Evolutionary conservation across 2,329 filamentous ascomycete genomes (phyloP).

Genomic region (Fusarium verticillioides): DNA sequence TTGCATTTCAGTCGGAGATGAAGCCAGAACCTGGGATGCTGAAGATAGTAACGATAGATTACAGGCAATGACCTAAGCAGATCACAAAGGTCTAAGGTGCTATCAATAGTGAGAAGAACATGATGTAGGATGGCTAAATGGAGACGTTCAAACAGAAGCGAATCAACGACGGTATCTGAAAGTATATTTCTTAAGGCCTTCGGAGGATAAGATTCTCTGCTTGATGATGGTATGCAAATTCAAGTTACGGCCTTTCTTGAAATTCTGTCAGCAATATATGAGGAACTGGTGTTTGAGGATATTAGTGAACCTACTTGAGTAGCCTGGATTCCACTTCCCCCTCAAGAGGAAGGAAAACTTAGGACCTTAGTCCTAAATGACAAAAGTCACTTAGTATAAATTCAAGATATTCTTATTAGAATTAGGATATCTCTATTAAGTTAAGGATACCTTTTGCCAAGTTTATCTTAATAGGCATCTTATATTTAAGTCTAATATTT

Average conservation of each 20-base stretch:
- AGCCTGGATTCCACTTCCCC: too few relatives aligned
- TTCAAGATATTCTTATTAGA: too few relatives aligned
- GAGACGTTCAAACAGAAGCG: neutral
- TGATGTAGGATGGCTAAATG: neutral
- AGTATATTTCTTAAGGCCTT: accelerated
- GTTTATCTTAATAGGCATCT: too few relatives aligned
- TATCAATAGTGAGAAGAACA: neutral
- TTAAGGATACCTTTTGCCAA: too few relatives aligned
- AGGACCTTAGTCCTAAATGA: too few relatives aligned
- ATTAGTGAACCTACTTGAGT: neutral
- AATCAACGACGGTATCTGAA: accelerated
- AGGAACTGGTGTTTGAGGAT: accelerated
- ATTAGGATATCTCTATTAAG: too few relatives aligned
- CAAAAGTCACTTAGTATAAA: too few relatives aligned
- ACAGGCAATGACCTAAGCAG: neutral
- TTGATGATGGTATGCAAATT: accelerated
- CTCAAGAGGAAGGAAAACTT: too few relatives aligned
- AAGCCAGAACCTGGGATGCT: neutral
- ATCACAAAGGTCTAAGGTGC: neutral
- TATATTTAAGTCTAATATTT: neutral
- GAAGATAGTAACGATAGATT: neutral
- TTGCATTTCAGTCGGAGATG: neutral
- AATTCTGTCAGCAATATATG: neutral
- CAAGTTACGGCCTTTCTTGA: neutral
- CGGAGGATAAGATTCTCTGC: neutral